Evolutionary conservation across 2,329 filamentous ascomycete species (phyloP), one percentile per base, ranked within the genome.

Genomic region (Diaporthe ilicicola): DNA sequence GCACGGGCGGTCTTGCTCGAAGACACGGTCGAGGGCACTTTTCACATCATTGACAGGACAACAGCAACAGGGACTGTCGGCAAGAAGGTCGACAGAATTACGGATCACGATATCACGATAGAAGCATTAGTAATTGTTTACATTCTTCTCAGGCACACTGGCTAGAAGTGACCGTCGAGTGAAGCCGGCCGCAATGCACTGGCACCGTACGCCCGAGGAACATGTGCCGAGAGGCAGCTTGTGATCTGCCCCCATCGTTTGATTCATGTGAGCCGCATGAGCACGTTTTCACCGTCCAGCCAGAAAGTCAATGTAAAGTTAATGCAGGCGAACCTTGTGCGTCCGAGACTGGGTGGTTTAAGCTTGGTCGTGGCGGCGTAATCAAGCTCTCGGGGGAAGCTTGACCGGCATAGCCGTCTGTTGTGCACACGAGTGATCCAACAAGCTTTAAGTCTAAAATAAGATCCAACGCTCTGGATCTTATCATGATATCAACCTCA

Each of bases 41-140:
- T 44, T 59, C 32, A 39, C 29, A 51, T 17, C 53, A 42, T 51
- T 13, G 44, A 61, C 66, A 46, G 53, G n/a, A 39, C 24, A 32
- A 39, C 22, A 68, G 42, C 42, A 50, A 39, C 62, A 54, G 42
- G 34, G 10, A n/a, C 42, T 54, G 48, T 54, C 53, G 53, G 22
- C 32, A 32, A 27, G 29, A 34, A 46, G 32, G 37, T 68, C 53
- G 66, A 48, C 53, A 48, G 22, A 44, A 27, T 68, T 42, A 68
- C 54, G 66, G 66, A 29, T 42, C 46, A 68, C 44, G 66, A 68
- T 68, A 59, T 59, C 53, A 68, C 53, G 66, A 68, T 68, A 68
- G 66, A 42, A 68, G 66, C 66, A 68, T 68, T 56, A 59, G 32
- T 68, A 59, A 68, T 68, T 50, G 29, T 59, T 56, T 68, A 56